phyloP scores from a whole-genome alignment of 768 basidiomycete species.

The Phylloporus sp. region DNA sequence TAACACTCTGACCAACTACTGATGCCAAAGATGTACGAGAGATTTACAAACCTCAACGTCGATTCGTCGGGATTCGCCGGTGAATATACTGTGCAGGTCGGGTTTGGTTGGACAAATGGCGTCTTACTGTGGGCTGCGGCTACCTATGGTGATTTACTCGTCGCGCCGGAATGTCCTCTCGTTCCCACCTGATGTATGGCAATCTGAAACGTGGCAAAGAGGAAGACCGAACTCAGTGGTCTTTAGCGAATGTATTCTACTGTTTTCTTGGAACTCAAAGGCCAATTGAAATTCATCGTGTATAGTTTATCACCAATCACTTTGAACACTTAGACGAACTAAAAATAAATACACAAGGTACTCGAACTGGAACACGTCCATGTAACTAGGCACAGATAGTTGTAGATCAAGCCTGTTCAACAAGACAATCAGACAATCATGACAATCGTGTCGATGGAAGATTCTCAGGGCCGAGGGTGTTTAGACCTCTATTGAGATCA shows the following conservation, averaged over 20 bases:
- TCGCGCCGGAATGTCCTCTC: slow-evolving; percentile 60
- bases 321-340: neutral
- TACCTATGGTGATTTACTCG: slow-evolving; percentile 58
- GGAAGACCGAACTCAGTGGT: too few relatives aligned
- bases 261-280: too few relatives aligned
- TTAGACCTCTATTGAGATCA: neutral
- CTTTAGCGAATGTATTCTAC: too few relatives aligned
- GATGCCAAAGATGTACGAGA: neutral
- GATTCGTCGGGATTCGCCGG: slow-evolving; percentile 79
- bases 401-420: neutral
- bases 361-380: neutral
- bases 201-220: neutral
- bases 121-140: slow-evolving; percentile 72
- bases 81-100: slow-evolving; percentile 85
- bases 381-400: neutral
- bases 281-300: too few relatives aligned
- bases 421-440: neutral
- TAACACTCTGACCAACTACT: neutral
- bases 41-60: slow-evolving; percentile 41
- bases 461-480: neutral
- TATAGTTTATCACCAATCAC: too few relatives aligned
- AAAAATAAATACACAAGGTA: neutral
- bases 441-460: neutral
- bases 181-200: neutral
- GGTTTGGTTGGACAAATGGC: slow-evolving; percentile 90